Base-by-base conservation (phyloP, 2,329 filamentous ascomycete species). In the Dryadomyces quercivorus region DNA sequence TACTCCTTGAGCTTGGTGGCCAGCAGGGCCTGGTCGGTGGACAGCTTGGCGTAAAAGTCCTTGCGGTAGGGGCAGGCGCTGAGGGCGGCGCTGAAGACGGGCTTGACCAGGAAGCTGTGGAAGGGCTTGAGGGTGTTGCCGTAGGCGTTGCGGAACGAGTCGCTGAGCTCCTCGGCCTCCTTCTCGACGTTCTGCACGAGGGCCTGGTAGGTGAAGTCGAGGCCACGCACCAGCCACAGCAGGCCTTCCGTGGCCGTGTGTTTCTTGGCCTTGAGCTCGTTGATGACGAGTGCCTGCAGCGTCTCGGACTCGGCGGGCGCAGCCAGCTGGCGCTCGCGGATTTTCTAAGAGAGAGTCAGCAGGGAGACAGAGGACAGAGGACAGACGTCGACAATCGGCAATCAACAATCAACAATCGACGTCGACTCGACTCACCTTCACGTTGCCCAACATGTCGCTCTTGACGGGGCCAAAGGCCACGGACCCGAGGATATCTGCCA, bases 71-170 rank as follows among this genome's bases (percentile, higher is more conserved):
- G 93, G 61, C 87, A 92, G 18, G 90, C 91, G 62, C 81, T 81
- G 90, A 98, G 95, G 68, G 92, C 92, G 58, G 90, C 86, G 63
- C 79, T 86, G 79, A 97, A 97, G 66, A 96, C 78, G 58, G 89
- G 89, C 78, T 95, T 95, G 64, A 96, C 75, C 59, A 96, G 63
- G 71, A 95, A 90, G 66, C 78, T 82, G 77, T 98, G 93, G 75
- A 95, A 84, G 26, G 86, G 87, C 75, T 95, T 95, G 64, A 98
- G 85, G 51, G 92, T 96, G 63, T 75, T 76, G 67, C 78, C 80
- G 73, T 98, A 98, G 62, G 91, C 88, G 55, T 75, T 73, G 64
- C 87, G 84, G 85, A 98, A 98, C 50, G 90, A 95, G 61, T 81
- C 77, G 57, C 86, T 77, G 59, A 98, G 86, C 72, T 96, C 90